Base-by-base conservation (phyloP, 1,284 basidiomycete genomes). In the Grifola frondosa region DNA sequence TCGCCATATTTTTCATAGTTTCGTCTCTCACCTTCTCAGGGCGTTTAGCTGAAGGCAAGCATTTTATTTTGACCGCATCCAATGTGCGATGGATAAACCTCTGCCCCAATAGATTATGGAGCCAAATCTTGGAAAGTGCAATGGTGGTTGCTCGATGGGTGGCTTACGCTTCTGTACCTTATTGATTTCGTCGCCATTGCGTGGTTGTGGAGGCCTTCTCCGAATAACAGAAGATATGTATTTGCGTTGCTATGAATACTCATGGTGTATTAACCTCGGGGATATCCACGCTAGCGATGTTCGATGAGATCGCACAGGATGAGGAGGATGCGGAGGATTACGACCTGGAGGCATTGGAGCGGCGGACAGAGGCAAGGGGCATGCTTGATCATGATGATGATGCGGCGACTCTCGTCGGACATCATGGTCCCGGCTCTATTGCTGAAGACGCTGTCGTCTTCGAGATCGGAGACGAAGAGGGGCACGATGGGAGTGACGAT, bases 81-180 rank as follows among this genome's bases (percentile, higher is more conserved):
- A 3, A 17, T 28, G 12, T 22, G 25, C 19, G 23, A 16, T 20
- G 19, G 10, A 37, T 31, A 41, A 13, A 38, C 43, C 6, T 31
- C 13, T 13, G 22, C 20, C 13, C 11, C 11, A 31, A 10, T 47
- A 92, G 91, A 96, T 61, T 98, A 96, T 60, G 88, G 91, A 6
- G 89, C 95, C 2, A 85, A 87, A 50, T 90, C 91, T n/a, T 99
- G 96, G 96, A 80, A 79, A 52, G 80, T 83, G 40, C 82, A 95
- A 38, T 99, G 97, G 97, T 92, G 94, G 80, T 71, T 99, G 12
- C 77, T 99, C 31, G 97, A 99, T 58, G 97, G 94, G n/a, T 97
- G 92, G 77, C 77, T 98, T 22, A 81, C 88, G 1, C 71, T 93
- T 22, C 80, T 97, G 25, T 97, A 93, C 63, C 78, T 94, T 37